These are phyloP conservation scores for Pseudodiploospora longispora DNA, from an alignment of 2,329 filamentous ascomycete species.

Conservation along the genomic window DNA sequence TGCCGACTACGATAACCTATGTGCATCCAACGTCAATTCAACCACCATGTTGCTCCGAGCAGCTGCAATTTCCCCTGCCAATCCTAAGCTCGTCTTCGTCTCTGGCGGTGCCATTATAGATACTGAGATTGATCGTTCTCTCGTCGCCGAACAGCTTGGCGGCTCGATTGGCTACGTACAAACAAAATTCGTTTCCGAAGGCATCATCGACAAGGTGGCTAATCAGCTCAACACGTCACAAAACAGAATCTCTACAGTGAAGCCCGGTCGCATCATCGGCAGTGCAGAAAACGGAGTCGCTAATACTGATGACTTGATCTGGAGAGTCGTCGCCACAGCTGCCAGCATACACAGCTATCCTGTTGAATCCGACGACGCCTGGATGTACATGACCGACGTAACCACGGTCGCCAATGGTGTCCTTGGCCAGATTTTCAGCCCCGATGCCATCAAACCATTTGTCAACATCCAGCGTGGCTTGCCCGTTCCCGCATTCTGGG, in stretches of 20 bases:
- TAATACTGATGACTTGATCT: constrained; percentile 17
- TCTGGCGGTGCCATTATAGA: constrained; percentile 13
- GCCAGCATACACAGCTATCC: constrained; percentile 8
- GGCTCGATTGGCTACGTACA: constrained; percentile 13
- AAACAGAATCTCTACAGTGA: constrained; percentile 12
- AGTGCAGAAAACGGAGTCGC: constrained; percentile 12
- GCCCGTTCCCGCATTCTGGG: constrained; percentile 13
- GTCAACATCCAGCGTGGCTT: constrained; percentile 11
- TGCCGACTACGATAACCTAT: constrained; percentile 63
- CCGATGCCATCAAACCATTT: constrained; percentile 2
- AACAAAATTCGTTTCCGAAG: constrained; percentile 17
- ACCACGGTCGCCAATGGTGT: constrained; percentile 9
- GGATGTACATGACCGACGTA: constrained; percentile 11
- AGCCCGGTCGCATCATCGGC: constrained; percentile 17
- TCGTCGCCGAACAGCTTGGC: constrained; percentile 2
- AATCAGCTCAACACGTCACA: constrained; percentile 2
- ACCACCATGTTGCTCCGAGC: constrained; percentile 11
- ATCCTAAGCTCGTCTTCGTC: constrained; percentile 15
- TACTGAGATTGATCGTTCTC: background rate
- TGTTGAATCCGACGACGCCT: constrained; percentile 5
- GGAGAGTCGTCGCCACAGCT: constrained; percentile 13
- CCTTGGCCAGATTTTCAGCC: constrained; percentile 7
- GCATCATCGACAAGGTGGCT: constrained; percentile 9
- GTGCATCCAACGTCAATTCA: constrained; percentile 58
- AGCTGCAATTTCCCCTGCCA: constrained; percentile 5